Conservation (phyloP, 805 yeast genomes). For the Sugiyamaella qingdaonensis region DNA sequence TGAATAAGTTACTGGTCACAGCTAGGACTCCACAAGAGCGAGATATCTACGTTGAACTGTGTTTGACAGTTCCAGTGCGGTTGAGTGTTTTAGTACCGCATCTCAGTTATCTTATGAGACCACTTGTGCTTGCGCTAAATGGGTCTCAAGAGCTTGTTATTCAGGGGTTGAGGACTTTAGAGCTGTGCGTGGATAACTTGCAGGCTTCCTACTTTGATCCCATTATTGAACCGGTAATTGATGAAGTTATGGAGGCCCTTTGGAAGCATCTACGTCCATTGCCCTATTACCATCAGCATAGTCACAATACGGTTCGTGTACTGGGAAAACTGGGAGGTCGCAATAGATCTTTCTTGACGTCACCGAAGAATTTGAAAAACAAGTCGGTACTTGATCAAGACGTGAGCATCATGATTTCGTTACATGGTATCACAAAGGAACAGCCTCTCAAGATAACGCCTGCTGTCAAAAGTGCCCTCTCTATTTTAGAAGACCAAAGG, state of each 20-base stretch:
- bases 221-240: conserved; percentile 91
- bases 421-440: conserved; percentile 61
- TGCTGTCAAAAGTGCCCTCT: conserved; percentile 74
- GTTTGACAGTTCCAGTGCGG: conserved; percentile 93
- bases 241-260: conserved; percentile 87
- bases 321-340: conserved; percentile 96
- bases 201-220: conserved; percentile 98
- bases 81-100: conserved; percentile 92
- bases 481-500: conserved; percentile 62
- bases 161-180: conserved; percentile 92
- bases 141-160: conserved; percentile 88
- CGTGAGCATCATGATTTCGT: conserved; percentile 59
- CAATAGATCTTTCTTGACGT: conserved; percentile 77
- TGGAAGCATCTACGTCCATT: conserved; percentile 89
- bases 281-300: conserved; percentile 91
- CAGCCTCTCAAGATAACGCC: conserved; percentile 78
- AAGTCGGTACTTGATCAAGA: conserved; percentile 55
- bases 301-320: conserved; percentile 90
- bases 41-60: conserved; percentile 90
- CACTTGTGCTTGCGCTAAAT: conserved; percentile 83
- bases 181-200: conserved; percentile 89
- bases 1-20: conserved; percentile 75
- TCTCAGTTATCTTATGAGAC: conserved; percentile 80
- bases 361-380: conserved; percentile 61
- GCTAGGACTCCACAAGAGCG: conserved; percentile 87